phyloP scores from a whole-genome alignment of 352 stramenopile genomes.

The Pythium scleroteichum region DNA sequence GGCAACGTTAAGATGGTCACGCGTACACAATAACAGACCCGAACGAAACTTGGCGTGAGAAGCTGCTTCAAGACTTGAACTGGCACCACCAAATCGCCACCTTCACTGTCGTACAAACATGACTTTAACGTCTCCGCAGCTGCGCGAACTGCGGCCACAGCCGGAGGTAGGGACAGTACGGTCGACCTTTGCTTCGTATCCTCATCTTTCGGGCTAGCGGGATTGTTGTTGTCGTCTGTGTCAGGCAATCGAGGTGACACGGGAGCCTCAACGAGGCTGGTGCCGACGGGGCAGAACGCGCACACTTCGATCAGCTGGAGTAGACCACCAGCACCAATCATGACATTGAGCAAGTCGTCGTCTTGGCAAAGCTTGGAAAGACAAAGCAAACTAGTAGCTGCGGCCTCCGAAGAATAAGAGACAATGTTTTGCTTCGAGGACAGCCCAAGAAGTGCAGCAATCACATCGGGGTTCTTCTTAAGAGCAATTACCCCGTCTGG shows the following conservation, averaged over 20 bases:
- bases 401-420: conserved; percentile 58
- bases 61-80: conserved; percentile 73
- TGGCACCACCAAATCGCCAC: conserved; percentile 30
- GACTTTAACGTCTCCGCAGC: conserved; percentile 58
- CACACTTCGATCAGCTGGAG: conserved; percentile 68
- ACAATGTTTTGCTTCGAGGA: conserved; percentile 61
- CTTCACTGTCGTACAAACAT: conserved; percentile 52
- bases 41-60: conserved; percentile 75
- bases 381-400: conserved; percentile 58
- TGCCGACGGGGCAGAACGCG: conserved; percentile 60
- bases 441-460: conserved; percentile 62
- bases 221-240: conserved; percentile 31
- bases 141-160: conserved; percentile 53
- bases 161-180: conserved; percentile 35
- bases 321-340: conserved; percentile 67
- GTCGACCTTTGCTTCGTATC: conserved; percentile 25
- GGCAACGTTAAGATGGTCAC: neutral
- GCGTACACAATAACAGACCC: conserved; percentile 35
- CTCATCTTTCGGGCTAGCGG: conserved; percentile 21
- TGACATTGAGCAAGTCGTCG: conserved; percentile 47
- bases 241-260: conserved; percentile 8
- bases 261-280: conserved; percentile 27
- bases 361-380: conserved; percentile 64
- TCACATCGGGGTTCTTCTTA: conserved; percentile 53
- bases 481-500: conserved; percentile 47